Percentiles rank a stretch among this genome's conserved stretches.
Conservation (phyloP, 169 alveolate species). For the Plasmodium sp. region DNA sequence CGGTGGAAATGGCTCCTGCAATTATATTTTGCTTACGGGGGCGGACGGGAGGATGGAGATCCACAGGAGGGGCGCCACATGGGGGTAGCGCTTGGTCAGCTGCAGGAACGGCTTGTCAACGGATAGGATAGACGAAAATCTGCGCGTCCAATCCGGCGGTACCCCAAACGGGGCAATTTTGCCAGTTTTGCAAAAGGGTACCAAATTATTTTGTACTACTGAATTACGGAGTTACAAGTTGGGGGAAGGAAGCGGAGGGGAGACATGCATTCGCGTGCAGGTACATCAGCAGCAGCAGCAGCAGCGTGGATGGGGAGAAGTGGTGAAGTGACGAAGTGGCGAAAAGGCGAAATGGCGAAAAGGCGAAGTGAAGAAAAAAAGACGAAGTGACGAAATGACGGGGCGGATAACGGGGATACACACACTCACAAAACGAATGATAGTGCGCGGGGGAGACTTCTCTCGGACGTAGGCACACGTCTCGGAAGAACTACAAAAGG, state of each 20-base stretch:
- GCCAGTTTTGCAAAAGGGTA: background rate
- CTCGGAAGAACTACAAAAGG: no score
- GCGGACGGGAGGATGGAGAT: constrained; percentile 22
- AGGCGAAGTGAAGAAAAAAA: background rate
- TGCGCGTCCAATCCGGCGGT: background rate
- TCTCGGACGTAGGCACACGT: background rate
- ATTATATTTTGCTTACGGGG: constrained; percentile 14
- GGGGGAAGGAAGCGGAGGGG: background rate
- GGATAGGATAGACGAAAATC: background rate
- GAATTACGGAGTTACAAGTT: background rate
- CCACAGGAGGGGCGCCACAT: background rate
- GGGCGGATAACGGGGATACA: background rate
- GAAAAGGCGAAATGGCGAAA: no score
- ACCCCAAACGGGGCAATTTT: background rate
- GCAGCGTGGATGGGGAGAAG: background rate
- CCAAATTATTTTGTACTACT: background rate
- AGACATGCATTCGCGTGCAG: background rate
- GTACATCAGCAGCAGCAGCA: background rate
- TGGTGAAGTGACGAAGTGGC: background rate
- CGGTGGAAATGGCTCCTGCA: background rate
- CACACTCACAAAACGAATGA: background rate
- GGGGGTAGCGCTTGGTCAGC: background rate
- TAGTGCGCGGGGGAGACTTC: background rate
- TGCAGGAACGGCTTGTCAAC: background rate
- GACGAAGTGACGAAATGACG: background rate